Evolutionary conservation across 208 protist genomes (phyloP).

Genomic region (Trypanosoma boissoni): DNA sequence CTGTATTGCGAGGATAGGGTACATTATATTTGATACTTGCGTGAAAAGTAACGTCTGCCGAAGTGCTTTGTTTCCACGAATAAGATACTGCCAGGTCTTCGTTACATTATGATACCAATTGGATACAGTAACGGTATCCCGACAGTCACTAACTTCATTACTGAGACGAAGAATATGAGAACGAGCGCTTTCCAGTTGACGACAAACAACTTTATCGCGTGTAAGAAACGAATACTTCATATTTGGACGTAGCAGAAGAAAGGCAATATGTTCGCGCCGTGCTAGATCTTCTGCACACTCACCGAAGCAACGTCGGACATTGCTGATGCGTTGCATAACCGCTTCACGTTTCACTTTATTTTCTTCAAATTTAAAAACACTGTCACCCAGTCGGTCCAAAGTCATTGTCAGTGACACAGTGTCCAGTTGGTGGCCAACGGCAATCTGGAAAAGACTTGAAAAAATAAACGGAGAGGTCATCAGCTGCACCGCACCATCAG

Average conservation of each 20-base stretch:
- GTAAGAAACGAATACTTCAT: conserved; percentile 60
- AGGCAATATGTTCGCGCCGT: conserved; percentile 65
- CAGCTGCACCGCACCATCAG: conserved; percentile 11
- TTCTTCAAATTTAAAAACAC: conserved; percentile 59
- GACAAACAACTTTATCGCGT: conserved; percentile 37
- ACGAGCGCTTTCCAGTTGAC: conserved; percentile 57
- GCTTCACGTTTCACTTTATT: conserved; percentile 44
- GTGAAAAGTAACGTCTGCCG: conserved; percentile 70
- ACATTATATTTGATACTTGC: conserved; percentile 81
- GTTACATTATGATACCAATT: conserved; percentile 89
- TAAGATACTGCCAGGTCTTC: conserved; percentile 63
- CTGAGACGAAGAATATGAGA: conserved; percentile 65
- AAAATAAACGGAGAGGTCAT: conserved; percentile 76
- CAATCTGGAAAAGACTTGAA: conserved; percentile 71
- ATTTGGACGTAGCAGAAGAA: conserved; percentile 58
- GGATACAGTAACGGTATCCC: conserved; percentile 73
- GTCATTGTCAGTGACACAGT: conserved; percentile 60
- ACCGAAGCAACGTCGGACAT: conserved; percentile 75
- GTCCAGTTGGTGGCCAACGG: conserved; percentile 78
- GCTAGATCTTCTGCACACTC: conserved; percentile 77
- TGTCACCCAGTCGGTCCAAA: conserved; percentile 65
- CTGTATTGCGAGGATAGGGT: conserved; percentile 72
- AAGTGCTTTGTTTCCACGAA: conserved; percentile 63
- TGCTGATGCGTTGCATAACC: conserved; percentile 74
- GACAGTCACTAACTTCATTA: conserved; percentile 74